Evolutionary conservation across 257 asterid species (phyloP).

Genomic region (Jacaranda copaia): DNA sequence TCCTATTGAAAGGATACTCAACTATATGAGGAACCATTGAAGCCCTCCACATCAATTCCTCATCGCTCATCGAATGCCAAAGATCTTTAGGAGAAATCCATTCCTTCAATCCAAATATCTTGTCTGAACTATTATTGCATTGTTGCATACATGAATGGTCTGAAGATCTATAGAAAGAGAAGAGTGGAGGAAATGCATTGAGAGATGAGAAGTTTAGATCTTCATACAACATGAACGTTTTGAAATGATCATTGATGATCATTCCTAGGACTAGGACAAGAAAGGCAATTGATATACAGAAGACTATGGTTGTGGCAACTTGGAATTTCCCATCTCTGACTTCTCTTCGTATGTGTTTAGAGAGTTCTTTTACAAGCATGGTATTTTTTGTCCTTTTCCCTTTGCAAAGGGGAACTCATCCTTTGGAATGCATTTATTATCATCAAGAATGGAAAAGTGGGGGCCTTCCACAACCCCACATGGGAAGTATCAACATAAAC

Average conservation of each 20-base stretch:
- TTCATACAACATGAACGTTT: conserved; percentile 55
- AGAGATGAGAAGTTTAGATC: conserved; percentile 57
- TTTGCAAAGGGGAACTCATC: neutral
- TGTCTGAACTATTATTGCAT: conserved; percentile 29
- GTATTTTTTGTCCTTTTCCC: conserved; percentile 1
- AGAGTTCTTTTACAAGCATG: conserved; percentile 51
- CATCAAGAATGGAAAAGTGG: neutral
- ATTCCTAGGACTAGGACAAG: conserved; percentile 53
- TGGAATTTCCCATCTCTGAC: conserved; percentile 50
- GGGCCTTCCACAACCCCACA: conserved; percentile 27
- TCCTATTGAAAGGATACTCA: conserved; percentile 54
- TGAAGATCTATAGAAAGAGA: conserved; percentile 37
- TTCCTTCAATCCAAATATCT: conserved; percentile 15
- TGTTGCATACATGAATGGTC: conserved; percentile 33
- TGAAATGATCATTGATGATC: conserved; percentile 64
- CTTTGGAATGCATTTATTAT: neutral
- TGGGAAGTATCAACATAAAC: conserved; percentile 32
- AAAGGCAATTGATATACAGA: conserved; percentile 54
- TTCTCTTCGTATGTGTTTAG: conserved; percentile 48
- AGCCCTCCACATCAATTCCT: conserved; percentile 74
- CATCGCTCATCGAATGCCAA: conserved; percentile 65
- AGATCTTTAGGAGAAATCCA: conserved; percentile 41
- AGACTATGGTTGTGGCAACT: conserved; percentile 54
- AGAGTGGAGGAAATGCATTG: conserved; percentile 51
- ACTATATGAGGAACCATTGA: conserved; percentile 60